phyloP scores from a whole-genome alignment of 1,139 yeast genomes.

The Tardiomyces digboiensis region DNA sequence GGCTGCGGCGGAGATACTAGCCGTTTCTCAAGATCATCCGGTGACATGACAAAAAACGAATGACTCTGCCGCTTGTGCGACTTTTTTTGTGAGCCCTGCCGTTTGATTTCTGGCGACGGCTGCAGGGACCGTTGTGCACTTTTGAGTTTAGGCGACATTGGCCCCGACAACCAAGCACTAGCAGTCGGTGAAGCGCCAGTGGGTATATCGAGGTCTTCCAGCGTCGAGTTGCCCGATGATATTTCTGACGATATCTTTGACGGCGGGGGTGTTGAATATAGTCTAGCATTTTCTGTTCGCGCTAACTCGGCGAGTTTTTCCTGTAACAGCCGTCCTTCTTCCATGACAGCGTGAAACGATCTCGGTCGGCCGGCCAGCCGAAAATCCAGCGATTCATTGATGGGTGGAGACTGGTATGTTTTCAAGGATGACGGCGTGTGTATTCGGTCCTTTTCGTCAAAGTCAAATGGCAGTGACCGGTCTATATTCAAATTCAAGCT shows the following conservation, averaged over 20 bases:
- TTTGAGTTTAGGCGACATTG: background rate
- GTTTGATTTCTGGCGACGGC: background rate
- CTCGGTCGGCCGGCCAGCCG: background rate
- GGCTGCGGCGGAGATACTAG: background rate
- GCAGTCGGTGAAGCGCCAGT: background rate
- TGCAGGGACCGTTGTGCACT: background rate
- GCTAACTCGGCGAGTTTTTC: conserved; percentile 23
- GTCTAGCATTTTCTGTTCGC: conserved; percentile 23
- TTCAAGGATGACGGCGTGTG: too few relatives aligned
- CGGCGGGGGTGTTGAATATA: conserved; percentile 2
- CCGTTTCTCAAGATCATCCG: background rate
- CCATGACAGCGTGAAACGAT: conserved; percentile 1
- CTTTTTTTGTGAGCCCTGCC: background rate
- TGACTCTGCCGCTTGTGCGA: background rate
- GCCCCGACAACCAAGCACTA: background rate
- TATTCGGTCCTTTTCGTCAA: too few relatives aligned
- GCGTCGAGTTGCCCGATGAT: background rate
- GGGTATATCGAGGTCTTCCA: background rate
- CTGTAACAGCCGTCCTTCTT: conserved; percentile 20
- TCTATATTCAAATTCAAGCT: background rate
- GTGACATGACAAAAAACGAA: background rate
- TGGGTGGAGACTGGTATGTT: too few relatives aligned
- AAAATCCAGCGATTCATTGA: too few relatives aligned
- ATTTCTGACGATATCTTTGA: background rate
- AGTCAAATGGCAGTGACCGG: too few relatives aligned